Evolutionary conservation across 306 rosid species (phyloP).

Genomic region (Canavalia gladiata): DNA sequence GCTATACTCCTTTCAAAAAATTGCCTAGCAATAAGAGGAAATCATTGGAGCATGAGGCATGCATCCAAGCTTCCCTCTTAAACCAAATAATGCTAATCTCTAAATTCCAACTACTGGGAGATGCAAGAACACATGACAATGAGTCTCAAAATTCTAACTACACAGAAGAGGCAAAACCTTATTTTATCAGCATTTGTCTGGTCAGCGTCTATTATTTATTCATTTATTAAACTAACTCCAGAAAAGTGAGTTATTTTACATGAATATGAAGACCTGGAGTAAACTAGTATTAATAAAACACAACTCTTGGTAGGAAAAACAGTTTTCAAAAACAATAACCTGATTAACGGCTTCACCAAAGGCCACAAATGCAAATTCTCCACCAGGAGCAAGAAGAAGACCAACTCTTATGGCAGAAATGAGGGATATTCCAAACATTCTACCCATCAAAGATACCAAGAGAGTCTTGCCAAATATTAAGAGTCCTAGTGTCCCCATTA

Average conservation of each 20-base stretch:
- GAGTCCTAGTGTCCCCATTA: conserved; percentile 79
- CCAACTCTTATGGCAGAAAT: conserved; percentile 94
- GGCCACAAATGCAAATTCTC: conserved; percentile 99
- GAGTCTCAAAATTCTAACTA: conserved; percentile 16
- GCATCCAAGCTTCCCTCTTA: conserved; percentile 6
- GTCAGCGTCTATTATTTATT: conserved; percentile 33
- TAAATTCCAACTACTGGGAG: neutral
- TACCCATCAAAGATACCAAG: conserved; percentile 87
- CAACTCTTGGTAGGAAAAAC: conserved; percentile 26
- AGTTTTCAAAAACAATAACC: conserved; percentile 61
- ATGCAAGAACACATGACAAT: conserved; percentile 10
- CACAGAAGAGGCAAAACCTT: conserved; percentile 18
- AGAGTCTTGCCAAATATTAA: conserved; percentile 84
- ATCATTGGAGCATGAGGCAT: neutral
- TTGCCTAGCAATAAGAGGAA: neutral
- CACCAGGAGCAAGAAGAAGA: conserved; percentile 99
- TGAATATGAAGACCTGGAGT: conserved; percentile 23
- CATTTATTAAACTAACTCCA: conserved; percentile 35
- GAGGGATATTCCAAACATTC: conserved; percentile 83
- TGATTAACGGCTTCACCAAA: conserved; percentile 99
- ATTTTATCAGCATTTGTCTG: conserved; percentile 31
- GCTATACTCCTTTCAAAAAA: neutral
- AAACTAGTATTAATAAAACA: conserved; percentile 25
- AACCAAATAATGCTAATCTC: conserved; percentile 5
- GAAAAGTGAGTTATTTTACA: conserved; percentile 40